phyloP scores from a whole-genome alignment of 1,139 yeast species.

The Candida sp. region DNA sequence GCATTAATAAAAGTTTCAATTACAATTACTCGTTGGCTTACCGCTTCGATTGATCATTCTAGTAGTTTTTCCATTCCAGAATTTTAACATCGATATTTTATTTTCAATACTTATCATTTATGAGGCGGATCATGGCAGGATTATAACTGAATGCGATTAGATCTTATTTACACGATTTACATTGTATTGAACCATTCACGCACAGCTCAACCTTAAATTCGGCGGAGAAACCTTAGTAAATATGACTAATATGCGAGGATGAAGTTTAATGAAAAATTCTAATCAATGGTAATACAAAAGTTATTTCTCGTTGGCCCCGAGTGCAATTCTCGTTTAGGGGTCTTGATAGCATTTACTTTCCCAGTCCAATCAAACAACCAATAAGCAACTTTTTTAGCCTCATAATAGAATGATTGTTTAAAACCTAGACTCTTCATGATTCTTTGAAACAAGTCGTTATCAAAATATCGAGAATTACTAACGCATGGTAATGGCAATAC shows the following conservation, averaged over 20 bases:
- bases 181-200: neutral
- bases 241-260: neutral
- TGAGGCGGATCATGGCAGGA: neutral
- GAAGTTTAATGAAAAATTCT: neutral
- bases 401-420: conserved; percentile 39
- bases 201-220: too few species aligned
- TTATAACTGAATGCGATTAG: neutral
- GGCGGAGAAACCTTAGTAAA: neutral
- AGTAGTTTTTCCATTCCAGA: too few species aligned
- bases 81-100: too few species aligned
- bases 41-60: too few species aligned
- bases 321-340: conserved; percentile 45
- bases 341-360: conserved; percentile 7
- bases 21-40: too few species aligned
- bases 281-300: conserved; percentile 43
- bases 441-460: conserved; percentile 34
- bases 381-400: conserved; percentile 75
- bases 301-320: conserved; percentile 60
- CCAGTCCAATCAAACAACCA: conserved; percentile 61
- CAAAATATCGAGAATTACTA: conserved; percentile 75
- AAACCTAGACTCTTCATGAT: conserved; percentile 65
- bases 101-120: too few species aligned
- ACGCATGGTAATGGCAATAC: conserved; percentile 91
- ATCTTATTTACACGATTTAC: neutral
- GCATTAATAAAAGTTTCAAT: too few species aligned